Base-by-base conservation (phyloP, 495 filamentous ascomycete genomes). In the Penicillium waksmanii region DNA sequence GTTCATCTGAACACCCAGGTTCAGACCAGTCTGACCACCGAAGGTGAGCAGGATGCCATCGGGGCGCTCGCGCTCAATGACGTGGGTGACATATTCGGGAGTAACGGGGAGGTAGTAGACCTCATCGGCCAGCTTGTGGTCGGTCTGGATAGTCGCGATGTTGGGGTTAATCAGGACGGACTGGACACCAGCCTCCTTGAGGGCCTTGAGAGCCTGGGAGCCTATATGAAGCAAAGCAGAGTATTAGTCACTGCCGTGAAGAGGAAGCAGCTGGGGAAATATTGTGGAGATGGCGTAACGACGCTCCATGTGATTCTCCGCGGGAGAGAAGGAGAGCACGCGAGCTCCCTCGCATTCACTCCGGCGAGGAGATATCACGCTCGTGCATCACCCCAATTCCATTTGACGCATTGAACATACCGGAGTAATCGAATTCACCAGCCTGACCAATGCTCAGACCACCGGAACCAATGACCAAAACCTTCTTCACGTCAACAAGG, bases 391-490 rank as follows among this genome's bases (percentile, higher is more conserved):
- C 15, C 10, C 36, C 36, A 38, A 38, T 38, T 38, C 36, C 11
- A 38, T 38, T 38, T 38, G 2, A 38, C 5, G 11, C 4, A 38
- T 38, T 38, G 10, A 17, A 77, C 78, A 31, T 90, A 72, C 93
- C 94, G n/a, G 94, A 97, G 76, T 98, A 97, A 74, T 97, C 93
- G 65, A 98, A 98, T 76, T 98, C 94, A 69, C 94, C 94, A 63
- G 94, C 93, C 74, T 98, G 94, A 13, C 94, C 94, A 75, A 98
- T 98, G 70, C 91, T 96, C 61, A 98, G 79, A 64, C 94, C 94
- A 72, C 94, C 94, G 76, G 89, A 93, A 52, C 94, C 94, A 62
- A 98, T 88, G 34, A 98, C 89, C 18, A 98, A 81, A 7, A 96
- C 92, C 79, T 97, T 98, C 81, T 96, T 96, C 25, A 98, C 95